Evolutionary conservation across 202 grass and related monocot species (phyloP).

Genomic region (Tripidium arundinaceum): DNA sequence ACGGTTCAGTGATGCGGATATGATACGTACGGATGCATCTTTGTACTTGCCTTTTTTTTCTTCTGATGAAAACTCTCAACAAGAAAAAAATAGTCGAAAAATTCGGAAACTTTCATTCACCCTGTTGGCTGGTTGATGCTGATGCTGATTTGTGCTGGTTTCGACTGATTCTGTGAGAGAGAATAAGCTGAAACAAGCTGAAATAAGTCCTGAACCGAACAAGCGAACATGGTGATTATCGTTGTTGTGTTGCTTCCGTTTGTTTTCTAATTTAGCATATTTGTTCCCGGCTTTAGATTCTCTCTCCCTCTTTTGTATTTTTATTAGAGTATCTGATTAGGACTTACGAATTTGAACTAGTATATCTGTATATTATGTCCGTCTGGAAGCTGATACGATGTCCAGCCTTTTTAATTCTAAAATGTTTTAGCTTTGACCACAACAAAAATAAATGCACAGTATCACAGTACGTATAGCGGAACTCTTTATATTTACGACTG

Average conservation of each 20-base stretch:
- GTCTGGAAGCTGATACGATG: not conserved
- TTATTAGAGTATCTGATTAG: no score
- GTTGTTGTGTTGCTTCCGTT: not conserved
- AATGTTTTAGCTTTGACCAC: no score
- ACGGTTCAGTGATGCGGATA: conserved; percentile 28
- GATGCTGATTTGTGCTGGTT: no score
- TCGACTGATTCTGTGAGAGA: no score
- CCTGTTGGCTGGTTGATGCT: no score
- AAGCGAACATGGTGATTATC: no score
- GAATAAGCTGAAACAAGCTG: no score
- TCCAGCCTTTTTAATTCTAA: no score
- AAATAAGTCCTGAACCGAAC: no score
- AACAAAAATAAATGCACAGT: no score
- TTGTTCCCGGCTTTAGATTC: not conserved
- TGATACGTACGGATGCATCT: not conserved
- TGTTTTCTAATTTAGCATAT: not conserved
- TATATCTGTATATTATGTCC: not conserved
- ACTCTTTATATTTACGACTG: no score
- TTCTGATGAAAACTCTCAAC: not conserved
- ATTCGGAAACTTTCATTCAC: not conserved
- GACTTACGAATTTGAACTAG: not conserved
- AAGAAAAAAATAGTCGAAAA: not conserved
- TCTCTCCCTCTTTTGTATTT: not conserved
- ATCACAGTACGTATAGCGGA: no score
- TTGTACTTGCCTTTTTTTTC: not conserved